These are phyloP conservation scores for Penicillium riverlandense DNA, from an alignment of 495 filamentous ascomycete genomes.

Conservation along the genomic window DNA sequence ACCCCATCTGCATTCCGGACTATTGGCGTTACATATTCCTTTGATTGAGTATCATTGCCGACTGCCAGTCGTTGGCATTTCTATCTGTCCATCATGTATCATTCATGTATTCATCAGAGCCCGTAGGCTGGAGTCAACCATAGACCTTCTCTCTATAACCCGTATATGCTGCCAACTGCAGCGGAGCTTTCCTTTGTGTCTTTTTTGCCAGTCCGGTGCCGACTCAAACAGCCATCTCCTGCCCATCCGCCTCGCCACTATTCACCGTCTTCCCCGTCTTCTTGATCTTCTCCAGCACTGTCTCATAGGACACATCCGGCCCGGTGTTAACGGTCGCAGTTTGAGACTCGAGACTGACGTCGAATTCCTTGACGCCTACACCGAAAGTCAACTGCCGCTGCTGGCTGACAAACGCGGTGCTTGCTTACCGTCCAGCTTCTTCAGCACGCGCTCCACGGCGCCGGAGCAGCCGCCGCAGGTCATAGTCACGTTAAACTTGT, in stretches of 20 bases:
- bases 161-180: no score
- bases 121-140: no score
- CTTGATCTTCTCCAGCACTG: slow-evolving; percentile 78
- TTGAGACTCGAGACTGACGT: slow-evolving; percentile 79
- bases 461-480: slow-evolving; percentile 64
- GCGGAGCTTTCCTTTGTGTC: neutral
- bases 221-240: slow-evolving; percentile 25
- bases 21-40: no score
- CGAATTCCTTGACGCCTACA: slow-evolving; percentile 79
- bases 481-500: slow-evolving; percentile 67
- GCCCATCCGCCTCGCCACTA: slow-evolving; percentile 56
- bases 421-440: slow-evolving; percentile 74
- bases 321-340: slow-evolving; percentile 67
- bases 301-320: slow-evolving; percentile 59
- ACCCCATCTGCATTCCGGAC: no score
- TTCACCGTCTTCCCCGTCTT: slow-evolving; percentile 94
- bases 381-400: neutral
- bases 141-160: no score
- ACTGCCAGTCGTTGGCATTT: no score
- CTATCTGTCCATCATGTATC: no score
- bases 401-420: slow-evolving; percentile 1
- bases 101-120: no score
- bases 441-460: slow-evolving; percentile 85
- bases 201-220: no score
- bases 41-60: no score